Evolutionary conservation across 2,329 filamentous ascomycete species (phyloP), one percentile per base, ranked within the genome.

Genomic region (Ilyonectria robusta): DNA sequence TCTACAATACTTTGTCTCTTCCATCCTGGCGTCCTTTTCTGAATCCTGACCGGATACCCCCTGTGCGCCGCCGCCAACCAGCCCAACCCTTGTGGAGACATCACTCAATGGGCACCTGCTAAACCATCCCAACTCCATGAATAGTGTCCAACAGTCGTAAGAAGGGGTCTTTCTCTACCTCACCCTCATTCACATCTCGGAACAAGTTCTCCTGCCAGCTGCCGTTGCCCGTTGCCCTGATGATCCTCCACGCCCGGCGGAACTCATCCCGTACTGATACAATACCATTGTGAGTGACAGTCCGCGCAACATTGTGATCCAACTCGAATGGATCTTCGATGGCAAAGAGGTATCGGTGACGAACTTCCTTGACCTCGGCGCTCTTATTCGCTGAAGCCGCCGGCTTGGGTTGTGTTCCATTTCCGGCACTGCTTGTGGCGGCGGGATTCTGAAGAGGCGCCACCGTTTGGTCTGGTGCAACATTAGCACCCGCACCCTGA

Each of bases 241-340:
- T 89, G 65, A 97, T 92, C 40, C 88, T 84, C 88, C 93, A 93
- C 3, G 93, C 94, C 21, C 94, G 88, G 19, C 93, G 87, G 76
- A 97, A 96, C 80, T 97, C 94, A 73, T 96, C 92, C 46, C 93
- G 86, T 66, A 97, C 96, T 1, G 91, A 88, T 1, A 93, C 91
- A 69, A 97, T 93, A 2, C 94, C 94, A 67, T 91, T 88, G 75
- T 95, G 93, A 7, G 92, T 94, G 1, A 97, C 94, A 0, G 94
- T 97, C 56, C 94, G 86, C 3, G 93, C 95, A 37, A 97, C 92
- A 73, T 97, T 98, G 80, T 97, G 94, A 46, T 94, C 91, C 2
- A 91, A 81, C 82, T 97, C 94, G 75, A 97, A 97, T 0, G 95
- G 95, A 78, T 97, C 95, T 78, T 97, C 95, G 67, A 98, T 95